Conservation (phyloP, 441 rosid species). For the Lepidium campestre region DNA sequence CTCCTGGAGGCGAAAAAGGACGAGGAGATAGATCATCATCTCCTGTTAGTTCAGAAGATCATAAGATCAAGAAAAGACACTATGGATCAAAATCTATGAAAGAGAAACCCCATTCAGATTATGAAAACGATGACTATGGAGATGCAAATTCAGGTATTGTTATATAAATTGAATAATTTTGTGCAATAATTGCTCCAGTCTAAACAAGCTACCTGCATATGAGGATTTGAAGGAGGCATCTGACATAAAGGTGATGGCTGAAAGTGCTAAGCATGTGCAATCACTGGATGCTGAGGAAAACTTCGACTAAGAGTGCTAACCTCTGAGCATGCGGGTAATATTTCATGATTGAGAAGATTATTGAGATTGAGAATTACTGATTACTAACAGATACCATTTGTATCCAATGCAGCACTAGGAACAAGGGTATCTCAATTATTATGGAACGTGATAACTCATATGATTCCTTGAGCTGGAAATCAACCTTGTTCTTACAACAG, state of each 20-base stretch:
- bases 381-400: not conserved
- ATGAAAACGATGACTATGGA: constrained; percentile 20
- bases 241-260: constrained; percentile 17
- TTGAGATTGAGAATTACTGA: not conserved
- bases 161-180: constrained; percentile 5
- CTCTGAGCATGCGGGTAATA: constrained; percentile 5
- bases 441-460: not conserved
- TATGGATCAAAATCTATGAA: constrained; percentile 40
- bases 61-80: constrained; percentile 31
- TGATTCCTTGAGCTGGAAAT: constrained; percentile 3
- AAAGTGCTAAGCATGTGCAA: constrained; percentile 19
- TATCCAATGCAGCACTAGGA: not conserved
- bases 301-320: constrained; percentile 4
- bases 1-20: constrained; percentile 39
- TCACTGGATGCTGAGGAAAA: constrained; percentile 14
- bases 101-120: constrained; percentile 24
- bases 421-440: not conserved
- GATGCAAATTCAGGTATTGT: constrained; percentile 22
- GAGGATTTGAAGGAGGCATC: constrained; percentile 21
- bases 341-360: not conserved
- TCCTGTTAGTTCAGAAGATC: constrained; percentile 40
- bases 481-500: not conserved
- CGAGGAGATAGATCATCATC: constrained; percentile 39
- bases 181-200: constrained; percentile 7
- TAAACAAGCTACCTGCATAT: constrained; percentile 25